These are phyloP conservation scores for Vanilla planifolia DNA, from an alignment of 106 monocot genomes.

Conservation along the genomic window DNA sequence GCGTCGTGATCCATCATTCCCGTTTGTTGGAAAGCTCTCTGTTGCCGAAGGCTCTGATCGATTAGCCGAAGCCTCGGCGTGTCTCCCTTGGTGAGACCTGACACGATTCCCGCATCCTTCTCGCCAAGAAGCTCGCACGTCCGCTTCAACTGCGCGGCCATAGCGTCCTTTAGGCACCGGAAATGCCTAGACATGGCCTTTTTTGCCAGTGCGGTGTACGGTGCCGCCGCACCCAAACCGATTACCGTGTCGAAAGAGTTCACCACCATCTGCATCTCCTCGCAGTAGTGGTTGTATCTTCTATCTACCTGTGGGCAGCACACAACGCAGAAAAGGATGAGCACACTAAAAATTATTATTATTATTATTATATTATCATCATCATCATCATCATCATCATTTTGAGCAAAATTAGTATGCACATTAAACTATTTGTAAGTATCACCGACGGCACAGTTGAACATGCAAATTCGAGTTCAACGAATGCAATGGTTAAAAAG, in stretches of 20 bases:
- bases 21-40: conserved; percentile 90
- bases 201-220: conserved; percentile 91
- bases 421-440: too few species aligned
- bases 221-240: conserved; percentile 84
- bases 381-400: too few species aligned
- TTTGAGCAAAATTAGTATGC: too few species aligned
- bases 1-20: conserved; percentile 95
- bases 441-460: too few species aligned
- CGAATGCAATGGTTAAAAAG: too few species aligned
- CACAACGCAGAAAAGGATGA: not conserved
- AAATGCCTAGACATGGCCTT: conserved; percentile 98
- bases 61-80: conserved; percentile 72
- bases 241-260: conserved; percentile 91
- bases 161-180: conserved; percentile 88
- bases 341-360: too few species aligned
- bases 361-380: too few species aligned
- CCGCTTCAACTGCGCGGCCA: conserved; percentile 52
- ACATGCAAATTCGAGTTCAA: too few species aligned
- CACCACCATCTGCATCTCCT: conserved; percentile 98
- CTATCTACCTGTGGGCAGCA: conserved; percentile 62
- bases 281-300: conserved; percentile 93
- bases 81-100: conserved; percentile 88
- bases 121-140: conserved; percentile 80
- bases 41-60: conserved; percentile 82
- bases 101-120: conserved; percentile 48